Evolutionary conservation across 768 basidiomycete genomes (phyloP), one percentile per base, ranked within the genome.

Genomic region (Saitozyma podzolica): DNA sequence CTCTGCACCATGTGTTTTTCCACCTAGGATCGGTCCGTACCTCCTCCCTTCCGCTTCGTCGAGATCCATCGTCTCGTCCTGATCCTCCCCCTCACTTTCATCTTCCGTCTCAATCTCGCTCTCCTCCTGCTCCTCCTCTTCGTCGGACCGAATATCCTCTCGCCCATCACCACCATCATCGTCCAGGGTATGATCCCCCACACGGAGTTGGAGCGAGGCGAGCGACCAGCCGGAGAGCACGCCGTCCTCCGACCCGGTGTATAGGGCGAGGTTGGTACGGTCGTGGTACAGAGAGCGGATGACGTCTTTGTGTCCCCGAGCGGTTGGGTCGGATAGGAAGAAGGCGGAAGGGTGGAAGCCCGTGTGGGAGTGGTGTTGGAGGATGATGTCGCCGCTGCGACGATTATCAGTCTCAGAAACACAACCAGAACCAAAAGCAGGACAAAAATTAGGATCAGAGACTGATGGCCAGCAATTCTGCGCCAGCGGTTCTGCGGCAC

Each of bases 221-320:
- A 79, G 59, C 20, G 64, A 68, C 78, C 78, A 79, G 8, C 76
- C 78, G 17, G 68, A 73, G 9, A 79, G 52, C 3, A 78, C 68
- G 13, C 76, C 76, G 54, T 77, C 76, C 66, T 79, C 78, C 11
- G 76, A 79, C 1, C 78, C 78, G 8, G 76, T 78, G 63, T 79
- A 79, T 3, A 79, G 47, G 5, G 75, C 78, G 56, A 74, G 65
- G 58, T 69, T 74, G 20, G 56, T 48, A 20, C 67, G 40, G 50
- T 76, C 74, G 61, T 79, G 76, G 51, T 72, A 74, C 47, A 79
- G 40, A 50, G 72, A 63, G 42, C 78, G 59, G 20, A 79, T 64
- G 45, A 79, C 78, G 62, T 78, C 78, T 59, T 69, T 68, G 62
- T 79, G 78, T 11, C 76, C 76, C 19, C 67, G 40, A 13, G 55